Evolutionary conservation across 495 filamentous ascomycete genomes (phyloP), one percentile per base, ranked within the genome.

Genomic region (Daldinia concentrica): DNA sequence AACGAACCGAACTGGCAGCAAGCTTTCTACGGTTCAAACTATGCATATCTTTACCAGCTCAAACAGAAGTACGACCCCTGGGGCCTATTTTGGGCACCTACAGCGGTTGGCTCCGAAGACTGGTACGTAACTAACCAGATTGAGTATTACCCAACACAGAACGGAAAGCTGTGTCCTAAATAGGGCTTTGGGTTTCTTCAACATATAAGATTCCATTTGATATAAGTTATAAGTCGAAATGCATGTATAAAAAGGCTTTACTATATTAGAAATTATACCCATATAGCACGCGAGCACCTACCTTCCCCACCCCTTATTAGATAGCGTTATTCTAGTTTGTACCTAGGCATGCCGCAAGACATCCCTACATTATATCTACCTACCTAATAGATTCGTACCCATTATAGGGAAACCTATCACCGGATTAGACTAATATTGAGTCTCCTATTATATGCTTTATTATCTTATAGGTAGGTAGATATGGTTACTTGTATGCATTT

Each of bases 1-100:
- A 76, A 82, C 36, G 86, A 90, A 69, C 85, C 86, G 0, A 76
- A 88, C 71, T 89, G 84, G 80, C 84, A 90, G 73, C 77, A 85
- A 74, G 78, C 83, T 1, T 90, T 89, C 77, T 90, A 85, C 59
- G 88, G 78, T 32, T 68, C 57, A 0, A 80, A 82, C 51, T 86
- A 85, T 62, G 52, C 55, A 0, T 74, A 74, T 3, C 74, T 87
- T 26, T 76, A 78, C 19, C 48, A 64, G 15, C 78, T 86, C 32
- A 88, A 88, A 78, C 73, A 79, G 62, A 79, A 78, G 50, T 83
- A 80, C 57, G 86, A 87, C 63, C 85, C 86, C 0, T 77, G 78
- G 50, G 77, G 78, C 39, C 51, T 85, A n/a, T 83, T 88, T 72
- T 87, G 84, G 65, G 82, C 81, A 11, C 77, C 76, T n/a, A 84